Evolutionary conservation across 2,329 filamentous ascomycete species (phyloP).

Genomic region (Cladosporium sp.): DNA sequence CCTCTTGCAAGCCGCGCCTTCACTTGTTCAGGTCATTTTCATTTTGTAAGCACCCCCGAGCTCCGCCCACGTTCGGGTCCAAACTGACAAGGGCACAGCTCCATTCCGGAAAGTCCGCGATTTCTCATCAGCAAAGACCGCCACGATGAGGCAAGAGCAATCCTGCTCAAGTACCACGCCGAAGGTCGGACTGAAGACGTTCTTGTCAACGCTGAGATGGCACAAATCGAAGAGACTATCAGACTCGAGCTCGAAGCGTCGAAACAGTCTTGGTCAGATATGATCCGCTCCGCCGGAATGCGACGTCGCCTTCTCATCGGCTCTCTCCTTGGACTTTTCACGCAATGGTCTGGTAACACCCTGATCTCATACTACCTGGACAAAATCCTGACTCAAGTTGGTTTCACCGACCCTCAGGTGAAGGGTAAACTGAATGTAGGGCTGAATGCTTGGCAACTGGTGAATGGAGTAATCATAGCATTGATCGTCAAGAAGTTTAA

Average conservation of each 20-base stretch:
- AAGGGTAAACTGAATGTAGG: conserved; percentile 35
- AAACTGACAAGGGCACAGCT: background rate
- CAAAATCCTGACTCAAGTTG: conserved; percentile 24
- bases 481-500: conserved; percentile 36
- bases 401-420: conserved; percentile 23
- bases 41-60: background rate
- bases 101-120: conserved; percentile 13
- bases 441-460: conserved; percentile 36
- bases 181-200: conserved; percentile 37
- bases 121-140: conserved; percentile 13
- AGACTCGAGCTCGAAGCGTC: conserved; percentile 49
- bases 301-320: conserved; percentile 47
- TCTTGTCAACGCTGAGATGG: conserved; percentile 53
- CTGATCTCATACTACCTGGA: conserved; percentile 36
- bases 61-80: background rate
- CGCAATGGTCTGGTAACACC: conserved; percentile 50
- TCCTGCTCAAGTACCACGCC: conserved; percentile 28
- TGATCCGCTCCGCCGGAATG: conserved; percentile 50
- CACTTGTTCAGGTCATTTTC: conserved; percentile 34
- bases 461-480: conserved; percentile 34
- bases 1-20: conserved; percentile 42
- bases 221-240: conserved; percentile 54
- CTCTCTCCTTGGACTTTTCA: conserved; percentile 46
- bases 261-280: conserved; percentile 52
- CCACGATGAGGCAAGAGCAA: conserved; percentile 25